Evolutionary conservation across 108 stramenopile genomes (phyloP).

Genomic region (Cylindrotheca closterium): DNA sequence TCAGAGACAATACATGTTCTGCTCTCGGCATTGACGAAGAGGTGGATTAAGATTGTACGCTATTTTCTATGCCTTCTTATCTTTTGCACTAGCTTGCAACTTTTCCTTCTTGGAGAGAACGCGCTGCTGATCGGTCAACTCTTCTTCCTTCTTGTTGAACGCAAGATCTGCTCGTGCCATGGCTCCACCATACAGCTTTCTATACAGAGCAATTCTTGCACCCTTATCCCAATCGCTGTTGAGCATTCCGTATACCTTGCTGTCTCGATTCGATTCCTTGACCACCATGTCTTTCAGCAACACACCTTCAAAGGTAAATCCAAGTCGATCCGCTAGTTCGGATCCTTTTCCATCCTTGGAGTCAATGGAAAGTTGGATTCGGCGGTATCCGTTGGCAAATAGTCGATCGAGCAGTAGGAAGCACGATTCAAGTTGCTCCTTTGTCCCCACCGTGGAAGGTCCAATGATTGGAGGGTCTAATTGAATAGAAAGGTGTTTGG

Average conservation of each 20-base stretch:
- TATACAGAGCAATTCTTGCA: slow-evolving; percentile 53
- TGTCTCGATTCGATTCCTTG: slow-evolving; percentile 82
- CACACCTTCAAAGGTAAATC: slow-evolving; percentile 68
- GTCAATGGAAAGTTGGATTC: slow-evolving; percentile 75
- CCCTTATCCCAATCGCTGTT: slow-evolving; percentile 89
- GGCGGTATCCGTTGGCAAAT: slow-evolving; percentile 82
- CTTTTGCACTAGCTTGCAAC: slow-evolving; percentile 9
- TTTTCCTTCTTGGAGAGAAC: slow-evolving; percentile 38
- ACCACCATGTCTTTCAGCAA: slow-evolving; percentile 74
- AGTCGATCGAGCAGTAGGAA: slow-evolving; percentile 79
- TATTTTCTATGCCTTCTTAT: slow-evolving; percentile 9
- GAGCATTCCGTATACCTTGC: slow-evolving; percentile 78
- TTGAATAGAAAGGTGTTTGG: slow-evolving; percentile 67
- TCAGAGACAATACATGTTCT: slow-evolving; percentile 59
- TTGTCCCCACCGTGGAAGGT: slow-evolving; percentile 51
- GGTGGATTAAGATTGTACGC: not conserved
- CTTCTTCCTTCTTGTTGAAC: slow-evolving; percentile 71
- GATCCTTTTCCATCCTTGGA: slow-evolving; percentile 51
- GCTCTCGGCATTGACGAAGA: slow-evolving; percentile 77
- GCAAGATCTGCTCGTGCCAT: slow-evolving; percentile 48
- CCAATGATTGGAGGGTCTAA: slow-evolving; percentile 71
- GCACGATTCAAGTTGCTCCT: slow-evolving; percentile 76
- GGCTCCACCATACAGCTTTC: slow-evolving; percentile 69
- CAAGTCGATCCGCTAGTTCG: slow-evolving; percentile 62
- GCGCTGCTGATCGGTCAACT: slow-evolving; percentile 58